Conservation (phyloP, 1,284 basidiomycete genomes). For the Pseudozyma thailandica region DNA sequence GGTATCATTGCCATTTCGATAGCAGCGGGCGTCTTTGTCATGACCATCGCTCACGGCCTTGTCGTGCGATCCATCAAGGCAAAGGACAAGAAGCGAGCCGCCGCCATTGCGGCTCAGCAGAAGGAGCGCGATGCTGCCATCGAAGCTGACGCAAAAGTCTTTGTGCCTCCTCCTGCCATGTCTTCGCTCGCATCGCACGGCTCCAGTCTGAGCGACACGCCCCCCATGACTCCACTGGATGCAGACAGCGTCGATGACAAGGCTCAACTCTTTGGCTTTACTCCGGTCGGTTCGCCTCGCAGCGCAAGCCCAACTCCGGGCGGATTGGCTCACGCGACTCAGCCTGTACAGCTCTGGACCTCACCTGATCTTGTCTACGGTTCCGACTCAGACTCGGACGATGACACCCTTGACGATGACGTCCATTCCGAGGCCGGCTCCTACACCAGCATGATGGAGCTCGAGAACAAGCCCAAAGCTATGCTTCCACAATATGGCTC, state of each 20-base stretch:
- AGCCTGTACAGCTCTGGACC: slow-evolving; percentile 39
- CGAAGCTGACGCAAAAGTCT: background rate
- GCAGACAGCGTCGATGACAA: slow-evolving; percentile 33
- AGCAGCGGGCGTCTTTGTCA: slow-evolving; percentile 49
- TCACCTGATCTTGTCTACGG: slow-evolving; percentile 48
- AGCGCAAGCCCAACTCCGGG: slow-evolving; percentile 16
- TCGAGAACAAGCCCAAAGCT: slow-evolving; percentile 2
- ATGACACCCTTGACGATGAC: slow-evolving; percentile 20
- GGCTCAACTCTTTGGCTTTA: slow-evolving; percentile 17
- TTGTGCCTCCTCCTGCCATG: slow-evolving; percentile 11
- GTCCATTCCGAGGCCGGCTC: slow-evolving; percentile 19
- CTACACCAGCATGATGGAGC: slow-evolving; percentile 21
- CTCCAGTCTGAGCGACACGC: slow-evolving; percentile 3
- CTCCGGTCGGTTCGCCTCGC: slow-evolving; percentile 14
- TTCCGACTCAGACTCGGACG: slow-evolving; percentile 36
- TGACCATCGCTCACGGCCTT: slow-evolving; percentile 54
- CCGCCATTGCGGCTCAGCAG: slow-evolving; percentile 32
- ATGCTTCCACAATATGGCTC: slow-evolving; percentile 32
- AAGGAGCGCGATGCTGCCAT: slow-evolving; percentile 12
- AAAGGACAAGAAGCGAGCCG: slow-evolving; percentile 41
- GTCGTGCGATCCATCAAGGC: slow-evolving; percentile 48
- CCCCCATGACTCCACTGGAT: slow-evolving; percentile 25
- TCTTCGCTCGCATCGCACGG: slow-evolving; percentile 10
- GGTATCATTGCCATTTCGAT: slow-evolving; percentile 38
- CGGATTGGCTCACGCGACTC: slow-evolving; percentile 1